These are phyloP conservation scores for Cryomyces minteri DNA, from an alignment of 495 filamentous ascomycete species.

Conservation along the genomic window DNA sequence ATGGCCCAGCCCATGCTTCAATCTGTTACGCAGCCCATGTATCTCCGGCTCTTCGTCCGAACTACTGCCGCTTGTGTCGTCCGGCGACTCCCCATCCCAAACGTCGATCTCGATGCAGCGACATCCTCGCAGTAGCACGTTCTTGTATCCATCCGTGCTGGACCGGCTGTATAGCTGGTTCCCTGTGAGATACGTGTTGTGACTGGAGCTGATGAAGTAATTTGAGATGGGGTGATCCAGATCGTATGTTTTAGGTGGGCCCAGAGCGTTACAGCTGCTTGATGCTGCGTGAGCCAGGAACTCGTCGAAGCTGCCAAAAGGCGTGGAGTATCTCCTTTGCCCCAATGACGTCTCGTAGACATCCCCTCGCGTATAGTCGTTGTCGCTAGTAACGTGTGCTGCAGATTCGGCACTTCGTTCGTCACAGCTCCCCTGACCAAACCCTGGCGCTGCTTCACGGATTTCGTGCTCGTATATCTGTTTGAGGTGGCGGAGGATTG, in stretches of 20 bases:
- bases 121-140: slow-evolving; percentile 63
- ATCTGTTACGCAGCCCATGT: slow-evolving; percentile 3
- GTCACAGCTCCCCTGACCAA: no score
- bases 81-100: slow-evolving; percentile 58
- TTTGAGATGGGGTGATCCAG: slow-evolving; percentile 46
- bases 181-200: slow-evolving; percentile 88
- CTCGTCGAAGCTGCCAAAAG: background rate
- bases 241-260: background rate
- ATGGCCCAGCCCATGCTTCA: slow-evolving; percentile 4
- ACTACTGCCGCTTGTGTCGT: slow-evolving; percentile 21
- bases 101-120: slow-evolving; percentile 92
- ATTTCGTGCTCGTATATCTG: no score
- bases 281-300: slow-evolving; percentile 4
- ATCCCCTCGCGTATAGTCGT: background rate
- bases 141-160: slow-evolving; percentile 65
- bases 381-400: no score
- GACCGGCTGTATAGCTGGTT: slow-evolving; percentile 80
- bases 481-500: no score
- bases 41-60: slow-evolving; percentile 10
- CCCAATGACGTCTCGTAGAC: background rate
- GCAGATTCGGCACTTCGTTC: no score
- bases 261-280: background rate
- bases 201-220: slow-evolving; percentile 83
- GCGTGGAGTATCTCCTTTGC: background rate
- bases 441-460: no score